These are phyloP conservation scores for Xylariaceae sp. DNA, from an alignment of 2,329 filamentous ascomycete species.

Conservation along the genomic window DNA sequence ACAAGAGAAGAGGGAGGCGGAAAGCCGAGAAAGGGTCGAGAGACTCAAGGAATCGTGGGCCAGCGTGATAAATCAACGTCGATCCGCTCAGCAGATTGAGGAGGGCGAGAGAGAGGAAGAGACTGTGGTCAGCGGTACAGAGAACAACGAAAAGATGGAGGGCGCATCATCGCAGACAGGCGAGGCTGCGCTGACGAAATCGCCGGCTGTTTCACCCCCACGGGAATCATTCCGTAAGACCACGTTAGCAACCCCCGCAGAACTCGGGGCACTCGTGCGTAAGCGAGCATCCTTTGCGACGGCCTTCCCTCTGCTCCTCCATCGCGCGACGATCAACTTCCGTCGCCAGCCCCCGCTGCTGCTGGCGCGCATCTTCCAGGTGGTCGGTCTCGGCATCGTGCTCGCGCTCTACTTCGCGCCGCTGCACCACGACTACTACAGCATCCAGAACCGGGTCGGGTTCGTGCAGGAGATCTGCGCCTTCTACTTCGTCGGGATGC, in stretches of 20 bases:
- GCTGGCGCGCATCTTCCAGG: conserved; percentile 61
- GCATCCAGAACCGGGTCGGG: conserved; percentile 67
- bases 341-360: conserved; percentile 60
- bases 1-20: conserved; percentile 54
- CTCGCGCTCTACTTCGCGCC: conserved; percentile 68
- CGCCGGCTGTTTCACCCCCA: conserved; percentile 22
- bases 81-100: background rate
- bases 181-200: conserved; percentile 13
- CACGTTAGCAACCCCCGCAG: conserved; percentile 59
- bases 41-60: conserved; percentile 56
- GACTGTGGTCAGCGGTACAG: too few relatives aligned
- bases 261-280: conserved; percentile 63
- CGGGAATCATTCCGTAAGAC: conserved; percentile 40
- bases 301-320: conserved; percentile 63
- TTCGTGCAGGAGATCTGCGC: conserved; percentile 68
- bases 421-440: conserved; percentile 61
- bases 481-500: conserved; percentile 71
- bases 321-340: conserved; percentile 63
- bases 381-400: conserved; percentile 57
- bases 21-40: conserved; percentile 57
- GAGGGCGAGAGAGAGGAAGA: background rate
- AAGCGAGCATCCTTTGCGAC: conserved; percentile 55
- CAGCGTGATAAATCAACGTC: conserved; percentile 8
- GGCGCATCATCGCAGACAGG: conserved; percentile 3
- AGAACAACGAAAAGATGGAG: background rate